Percentiles rank a stretch among this genome's conserved stretches.
Conservation (phyloP, 1,139 yeast genomes). For the Blastobotrys buckinghamii region DNA sequence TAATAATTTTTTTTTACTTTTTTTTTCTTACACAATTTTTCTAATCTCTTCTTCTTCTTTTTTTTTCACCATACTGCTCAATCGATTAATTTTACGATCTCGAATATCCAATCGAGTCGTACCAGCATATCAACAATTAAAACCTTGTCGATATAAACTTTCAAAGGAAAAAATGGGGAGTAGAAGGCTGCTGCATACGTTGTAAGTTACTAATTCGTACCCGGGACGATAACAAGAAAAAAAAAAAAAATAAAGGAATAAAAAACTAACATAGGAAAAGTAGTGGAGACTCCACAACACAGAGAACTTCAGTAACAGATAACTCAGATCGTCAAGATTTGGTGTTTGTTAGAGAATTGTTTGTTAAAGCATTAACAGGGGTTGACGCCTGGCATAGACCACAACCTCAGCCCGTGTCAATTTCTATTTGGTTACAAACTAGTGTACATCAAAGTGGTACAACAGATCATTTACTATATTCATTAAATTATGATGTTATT, state of each 20-base stretch:
- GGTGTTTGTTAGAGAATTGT: slow-evolving; percentile 53
- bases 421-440: slow-evolving; percentile 57
- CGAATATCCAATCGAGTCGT: neutral
- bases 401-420: slow-evolving; percentile 60
- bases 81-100: neutral
- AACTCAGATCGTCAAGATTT: slow-evolving; percentile 35
- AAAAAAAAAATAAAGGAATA: neutral
- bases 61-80: neutral
- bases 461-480: slow-evolving; percentile 71
- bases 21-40: neutral
- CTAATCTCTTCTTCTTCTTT: no score
- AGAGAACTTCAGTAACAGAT: neutral
- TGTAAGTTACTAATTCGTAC: neutral
- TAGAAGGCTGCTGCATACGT: slow-evolving; percentile 1
- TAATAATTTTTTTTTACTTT: neutral
- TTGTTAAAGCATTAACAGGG: slow-evolving; percentile 62
- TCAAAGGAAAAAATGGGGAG: neutral
- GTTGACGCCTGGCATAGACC: slow-evolving; percentile 72
- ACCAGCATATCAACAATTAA: neutral
- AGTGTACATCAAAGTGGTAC: slow-evolving; percentile 65
- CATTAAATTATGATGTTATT: slow-evolving; percentile 82
- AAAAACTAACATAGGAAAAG: neutral
- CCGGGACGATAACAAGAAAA: neutral
- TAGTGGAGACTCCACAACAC: neutral
- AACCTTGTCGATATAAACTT: no score